Conservation (phyloP, 2,329 filamentous ascomycete genomes). For the Fusarium pininemorale region DNA sequence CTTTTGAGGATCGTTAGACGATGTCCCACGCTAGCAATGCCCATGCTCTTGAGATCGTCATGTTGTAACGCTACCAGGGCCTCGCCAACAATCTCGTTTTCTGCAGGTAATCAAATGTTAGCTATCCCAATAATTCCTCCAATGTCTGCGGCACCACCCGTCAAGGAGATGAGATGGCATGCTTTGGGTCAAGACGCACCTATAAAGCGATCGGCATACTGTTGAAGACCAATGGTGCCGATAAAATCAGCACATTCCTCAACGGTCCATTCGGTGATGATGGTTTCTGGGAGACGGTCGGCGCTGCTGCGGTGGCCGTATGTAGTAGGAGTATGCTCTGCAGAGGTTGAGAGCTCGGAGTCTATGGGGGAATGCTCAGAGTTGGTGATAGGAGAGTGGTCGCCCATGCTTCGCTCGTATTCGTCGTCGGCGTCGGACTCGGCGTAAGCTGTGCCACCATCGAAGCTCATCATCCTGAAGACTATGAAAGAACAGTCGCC, state of each 20-base stretch:
- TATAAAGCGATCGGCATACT: conserved; percentile 85
- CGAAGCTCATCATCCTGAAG: conserved; percentile 64
- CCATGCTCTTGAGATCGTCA: conserved; percentile 95
- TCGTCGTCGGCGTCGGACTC: conserved; percentile 86
- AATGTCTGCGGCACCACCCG: neutral
- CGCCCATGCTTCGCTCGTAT: conserved; percentile 77
- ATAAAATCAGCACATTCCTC: conserved; percentile 94
- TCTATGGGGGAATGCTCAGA: conserved; percentile 76
- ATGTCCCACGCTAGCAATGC: conserved; percentile 91
- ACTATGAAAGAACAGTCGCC: conserved; percentile 24
- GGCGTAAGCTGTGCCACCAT: conserved; percentile 75
- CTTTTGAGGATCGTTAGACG: conserved; percentile 93
- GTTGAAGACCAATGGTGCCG: conserved; percentile 77
- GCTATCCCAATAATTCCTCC: neutral
- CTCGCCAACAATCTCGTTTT: conserved; percentile 94
- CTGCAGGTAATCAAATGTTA: conserved; percentile 56
- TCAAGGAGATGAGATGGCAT: neutral
- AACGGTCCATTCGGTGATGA: conserved; percentile 82
- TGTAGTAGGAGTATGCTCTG: conserved; percentile 82
- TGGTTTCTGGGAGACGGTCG: conserved; percentile 75
- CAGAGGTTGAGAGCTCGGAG: conserved; percentile 73
- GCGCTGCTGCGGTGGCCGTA: conserved; percentile 73
- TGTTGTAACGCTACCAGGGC: conserved; percentile 88
- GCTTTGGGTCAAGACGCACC: conserved; percentile 63
- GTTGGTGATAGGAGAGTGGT: conserved; percentile 74